phyloP scores from a whole-genome alignment of 1,139 yeast genomes.

The Geotrichum aggregatum region DNA sequence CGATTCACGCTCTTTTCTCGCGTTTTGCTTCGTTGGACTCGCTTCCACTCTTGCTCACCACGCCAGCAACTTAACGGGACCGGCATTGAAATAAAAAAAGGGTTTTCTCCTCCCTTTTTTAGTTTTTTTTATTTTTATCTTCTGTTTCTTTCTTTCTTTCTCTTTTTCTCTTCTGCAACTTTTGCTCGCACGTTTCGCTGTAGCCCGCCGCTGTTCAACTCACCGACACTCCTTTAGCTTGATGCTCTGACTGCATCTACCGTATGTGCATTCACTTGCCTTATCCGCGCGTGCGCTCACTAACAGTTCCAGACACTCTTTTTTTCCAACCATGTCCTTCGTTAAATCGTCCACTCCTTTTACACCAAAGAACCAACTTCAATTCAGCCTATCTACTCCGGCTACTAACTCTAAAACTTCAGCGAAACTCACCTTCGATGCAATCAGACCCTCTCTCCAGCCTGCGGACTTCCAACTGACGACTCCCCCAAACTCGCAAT shows the following conservation, averaged over 20 bases:
- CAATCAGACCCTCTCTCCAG: slow-evolving; percentile 20
- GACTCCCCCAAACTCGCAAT: slow-evolving; percentile 29
- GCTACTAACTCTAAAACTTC: not conserved
- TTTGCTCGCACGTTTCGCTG: not conserved
- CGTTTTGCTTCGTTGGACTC: too few species aligned
- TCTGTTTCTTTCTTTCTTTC: slow-evolving; percentile 1
- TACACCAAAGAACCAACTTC: slow-evolving; percentile 14
- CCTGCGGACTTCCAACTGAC: slow-evolving; percentile 32
- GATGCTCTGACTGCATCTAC: slow-evolving; percentile 3
- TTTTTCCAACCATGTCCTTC: slow-evolving; percentile 8
- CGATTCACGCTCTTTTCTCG: too few species aligned
- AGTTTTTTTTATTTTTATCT: not conserved
- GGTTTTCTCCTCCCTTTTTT: not conserved
- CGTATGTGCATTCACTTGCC: slow-evolving; percentile 1
- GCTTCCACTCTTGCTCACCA: too few species aligned
- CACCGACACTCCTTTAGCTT: slow-evolving; percentile 2
- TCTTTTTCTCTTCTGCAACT: slow-evolving; percentile 1
- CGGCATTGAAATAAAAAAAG: not conserved
- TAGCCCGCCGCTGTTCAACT: slow-evolving; percentile 2
- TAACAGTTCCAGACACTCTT: not conserved
- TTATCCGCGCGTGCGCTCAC: not conserved
- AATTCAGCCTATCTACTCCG: slow-evolving; percentile 1
- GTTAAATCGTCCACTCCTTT: slow-evolving; percentile 7
- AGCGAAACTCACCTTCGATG: not conserved
- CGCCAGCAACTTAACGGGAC: too few species aligned